Base-by-base conservation (phyloP, 2,329 filamentous ascomycete genomes). In the Sclerotinia glacialis region DNA sequence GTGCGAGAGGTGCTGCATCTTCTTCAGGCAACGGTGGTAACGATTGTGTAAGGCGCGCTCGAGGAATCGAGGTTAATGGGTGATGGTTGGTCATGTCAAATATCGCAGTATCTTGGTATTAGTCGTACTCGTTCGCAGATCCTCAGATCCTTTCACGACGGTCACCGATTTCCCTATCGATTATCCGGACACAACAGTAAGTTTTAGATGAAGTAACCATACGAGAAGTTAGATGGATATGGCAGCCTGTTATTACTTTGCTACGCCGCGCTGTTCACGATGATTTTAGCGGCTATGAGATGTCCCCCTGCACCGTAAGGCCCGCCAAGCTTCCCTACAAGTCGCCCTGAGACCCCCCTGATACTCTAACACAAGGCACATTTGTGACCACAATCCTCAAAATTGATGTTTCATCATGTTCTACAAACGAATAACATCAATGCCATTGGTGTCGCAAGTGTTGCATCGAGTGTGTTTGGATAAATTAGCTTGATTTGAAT, bases 21-120 rank as follows among this genome's bases (percentile, higher is more conserved):
- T 64, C 37, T 40, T 66, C 21, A 42, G 72, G 71, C 6, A 73
- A 64, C 52, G 72, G 71, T 65, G 72, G 72, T 56, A 74, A 63
- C 26, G 69, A 68, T 44, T 72, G 71, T 52, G 68, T 55, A 2
- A 74, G 63, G 69, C 70, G 68, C n/a, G 64, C 67, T 44, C 66
- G 68, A 50, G 69, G 64, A 46, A 74, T 64, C 23, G 72, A 71
- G 18, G 59, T 54, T 16, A 63, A 63, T 63, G 67, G 70, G 44
- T 49, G 67, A 53, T 68, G 69, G 53, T 69, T 69, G 65, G 69
- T 49, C 71, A 73, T 72, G 31, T 60, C 34, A 54, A 50, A 53
- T 53, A 8, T 62, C n/a, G 46, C 21, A 23, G 18, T 62, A 53
- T 53, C n/a, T 53, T 40, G 14, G 47, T 50, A 53, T 40, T 52